Conservation (phyloP, 75 land plant species). For the Pinus taeda region DNA sequence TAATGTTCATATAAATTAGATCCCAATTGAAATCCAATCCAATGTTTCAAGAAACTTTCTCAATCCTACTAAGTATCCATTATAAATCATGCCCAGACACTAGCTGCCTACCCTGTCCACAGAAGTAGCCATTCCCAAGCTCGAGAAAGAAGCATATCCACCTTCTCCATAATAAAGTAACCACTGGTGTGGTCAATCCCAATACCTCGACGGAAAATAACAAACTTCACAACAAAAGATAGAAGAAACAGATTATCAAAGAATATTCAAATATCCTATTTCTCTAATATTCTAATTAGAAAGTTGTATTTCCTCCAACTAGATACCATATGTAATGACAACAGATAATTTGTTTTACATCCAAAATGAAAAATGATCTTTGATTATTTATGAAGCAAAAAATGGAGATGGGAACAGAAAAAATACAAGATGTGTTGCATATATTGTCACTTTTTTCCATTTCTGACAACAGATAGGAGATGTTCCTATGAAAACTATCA, state of each 20-base stretch:
- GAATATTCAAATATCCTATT: background rate
- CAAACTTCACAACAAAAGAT: constrained; percentile 26
- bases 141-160: constrained; percentile 50
- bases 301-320: background rate
- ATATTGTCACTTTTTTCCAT: background rate
- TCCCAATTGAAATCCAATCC: background rate
- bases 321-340: background rate
- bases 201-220: constrained; percentile 61
- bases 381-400: background rate
- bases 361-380: background rate
- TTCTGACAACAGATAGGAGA: background rate
- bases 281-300: background rate
- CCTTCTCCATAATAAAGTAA: constrained; percentile 48
- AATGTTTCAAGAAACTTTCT: background rate
- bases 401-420: background rate
- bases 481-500: too few relatives aligned
- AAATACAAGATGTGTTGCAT: background rate
- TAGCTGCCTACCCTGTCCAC: constrained; percentile 31
- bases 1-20: background rate
- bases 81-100: background rate
- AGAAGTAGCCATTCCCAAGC: constrained; percentile 30
- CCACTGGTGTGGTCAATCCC: constrained; percentile 56
- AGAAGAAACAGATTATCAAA: too few relatives aligned
- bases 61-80: constrained; percentile 5
- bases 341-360: background rate